Conservation (phyloP, 345 rosid genomes). For the Limnanthes douglasii region DNA sequence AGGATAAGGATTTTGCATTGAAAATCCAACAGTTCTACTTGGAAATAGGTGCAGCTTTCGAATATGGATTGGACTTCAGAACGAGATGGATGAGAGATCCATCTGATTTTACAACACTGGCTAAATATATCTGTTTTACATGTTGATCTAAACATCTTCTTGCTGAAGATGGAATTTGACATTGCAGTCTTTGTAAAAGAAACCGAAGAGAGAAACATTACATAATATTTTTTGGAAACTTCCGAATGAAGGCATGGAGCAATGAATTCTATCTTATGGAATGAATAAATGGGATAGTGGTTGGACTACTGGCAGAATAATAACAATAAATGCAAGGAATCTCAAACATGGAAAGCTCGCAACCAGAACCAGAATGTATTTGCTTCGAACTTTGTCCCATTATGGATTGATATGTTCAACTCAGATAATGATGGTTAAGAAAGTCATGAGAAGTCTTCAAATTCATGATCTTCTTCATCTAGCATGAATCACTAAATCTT, state of each 20-base stretch:
- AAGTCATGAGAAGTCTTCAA: slow-evolving; percentile 30
- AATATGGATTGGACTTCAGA: slow-evolving; percentile 91
- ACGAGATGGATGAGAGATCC: slow-evolving; percentile 90
- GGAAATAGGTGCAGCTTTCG: slow-evolving; percentile 70
- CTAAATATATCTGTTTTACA: slow-evolving; percentile 69
- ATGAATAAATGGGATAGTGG: slow-evolving; percentile 67
- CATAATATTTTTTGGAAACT: slow-evolving; percentile 29
- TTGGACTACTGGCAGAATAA: slow-evolving; percentile 88
- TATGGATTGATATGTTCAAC: slow-evolving; percentile 61
- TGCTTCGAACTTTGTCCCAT: slow-evolving; percentile 76
- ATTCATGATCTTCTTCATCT: too few species aligned
- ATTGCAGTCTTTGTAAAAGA: slow-evolving; percentile 51
- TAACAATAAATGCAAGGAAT: too few species aligned
- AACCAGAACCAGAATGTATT: slow-evolving; percentile 48
- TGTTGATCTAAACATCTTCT: slow-evolving; percentile 65
- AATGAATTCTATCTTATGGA: slow-evolving; percentile 53
- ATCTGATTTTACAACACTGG: slow-evolving; percentile 36
- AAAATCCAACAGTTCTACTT: slow-evolving; percentile 50
- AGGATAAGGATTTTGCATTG: too few species aligned
- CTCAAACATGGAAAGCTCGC: slow-evolving; percentile 35
- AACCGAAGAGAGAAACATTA: slow-evolving; percentile 24
- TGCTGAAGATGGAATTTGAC: slow-evolving; percentile 89
- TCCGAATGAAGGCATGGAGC: slow-evolving; percentile 51
- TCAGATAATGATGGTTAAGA: slow-evolving; percentile 61
- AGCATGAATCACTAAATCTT: too few species aligned